Percentiles rank a stretch among this genome's conserved stretches.
phyloP scores from a whole-genome alignment of 345 rosid genomes.

The Sisymbrium irio region DNA sequence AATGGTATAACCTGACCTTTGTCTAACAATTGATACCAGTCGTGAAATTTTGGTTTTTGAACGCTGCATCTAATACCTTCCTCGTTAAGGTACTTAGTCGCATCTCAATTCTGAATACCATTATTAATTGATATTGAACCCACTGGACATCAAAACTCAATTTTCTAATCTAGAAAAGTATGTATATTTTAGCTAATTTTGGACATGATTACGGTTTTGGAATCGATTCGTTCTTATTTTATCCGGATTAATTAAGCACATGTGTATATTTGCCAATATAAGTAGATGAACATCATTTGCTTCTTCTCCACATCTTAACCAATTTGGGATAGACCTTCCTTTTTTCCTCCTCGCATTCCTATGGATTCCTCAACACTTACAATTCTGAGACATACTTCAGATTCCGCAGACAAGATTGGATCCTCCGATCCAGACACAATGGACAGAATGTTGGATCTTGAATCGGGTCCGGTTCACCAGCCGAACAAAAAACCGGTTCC shows the following conservation, averaged over 20 bases:
- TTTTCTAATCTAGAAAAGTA: not conserved
- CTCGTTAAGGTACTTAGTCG: not conserved
- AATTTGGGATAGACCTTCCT: not conserved
- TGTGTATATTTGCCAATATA: not conserved
- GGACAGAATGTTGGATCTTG: not conserved
- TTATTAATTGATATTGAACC: not conserved
- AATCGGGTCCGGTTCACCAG: not conserved
- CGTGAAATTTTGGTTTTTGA: not conserved
- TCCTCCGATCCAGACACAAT: not conserved
- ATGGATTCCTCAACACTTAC: too few relatives aligned
- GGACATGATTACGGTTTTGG: constrained; percentile 7
- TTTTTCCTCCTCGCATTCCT: not conserved
- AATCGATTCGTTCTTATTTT: not conserved
- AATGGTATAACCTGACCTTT: too few relatives aligned
- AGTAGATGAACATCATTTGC: not conserved
- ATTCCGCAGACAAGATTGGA: too few relatives aligned
- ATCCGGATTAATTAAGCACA: not conserved
- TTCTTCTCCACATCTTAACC: not conserved
- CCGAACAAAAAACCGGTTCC: not conserved
- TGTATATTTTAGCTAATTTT: not conserved
- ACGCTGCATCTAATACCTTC: not conserved
- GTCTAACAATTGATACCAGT: not conserved
- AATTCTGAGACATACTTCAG: too few relatives aligned
- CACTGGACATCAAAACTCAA: not conserved
- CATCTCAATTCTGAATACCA: not conserved